Conservation (phyloP, 1,284 basidiomycete genomes). For the Irpex rosettiformis region DNA sequence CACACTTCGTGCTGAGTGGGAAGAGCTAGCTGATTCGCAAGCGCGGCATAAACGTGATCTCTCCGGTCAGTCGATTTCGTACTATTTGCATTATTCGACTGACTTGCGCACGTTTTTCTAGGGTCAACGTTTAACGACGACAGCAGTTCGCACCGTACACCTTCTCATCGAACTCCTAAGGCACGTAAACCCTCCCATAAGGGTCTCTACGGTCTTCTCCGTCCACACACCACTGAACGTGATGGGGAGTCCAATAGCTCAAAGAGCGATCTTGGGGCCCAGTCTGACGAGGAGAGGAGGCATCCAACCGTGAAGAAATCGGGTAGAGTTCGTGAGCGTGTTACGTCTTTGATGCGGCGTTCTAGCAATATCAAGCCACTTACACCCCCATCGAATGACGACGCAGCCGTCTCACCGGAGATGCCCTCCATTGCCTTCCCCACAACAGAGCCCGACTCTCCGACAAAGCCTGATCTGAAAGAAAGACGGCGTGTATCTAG, state of each 20-base stretch:
- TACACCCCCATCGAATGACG: too few relatives aligned
- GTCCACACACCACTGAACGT: slow-evolving; percentile 2
- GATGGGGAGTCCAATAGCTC: slow-evolving; percentile 5
- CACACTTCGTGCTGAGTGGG: slow-evolving; percentile 2
- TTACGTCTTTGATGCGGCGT: slow-evolving; percentile 5
- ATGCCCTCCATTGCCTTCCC: slow-evolving; percentile 1
- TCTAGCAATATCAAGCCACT: neutral
- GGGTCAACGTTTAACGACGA: slow-evolving; percentile 4
- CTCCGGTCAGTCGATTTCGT: slow-evolving; percentile 2
- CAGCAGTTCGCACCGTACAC: neutral
- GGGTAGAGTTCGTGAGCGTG: slow-evolving; percentile 4
- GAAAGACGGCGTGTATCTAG: slow-evolving; percentile 10
- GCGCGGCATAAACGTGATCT: neutral
- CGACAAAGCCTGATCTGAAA: neutral
- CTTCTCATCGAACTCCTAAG: neutral
- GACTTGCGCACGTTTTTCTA: neutral
- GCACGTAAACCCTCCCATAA: neutral
- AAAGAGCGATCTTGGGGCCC: slow-evolving; percentile 8
- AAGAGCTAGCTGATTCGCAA: slow-evolving; percentile 1
- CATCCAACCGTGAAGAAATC: neutral
- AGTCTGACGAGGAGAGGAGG: neutral
- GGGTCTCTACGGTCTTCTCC: slow-evolving; percentile 6
- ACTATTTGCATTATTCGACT: too few relatives aligned
- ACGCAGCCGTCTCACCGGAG: neutral
- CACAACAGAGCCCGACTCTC: slow-evolving; percentile 2